Percentiles rank a stretch among this genome's conserved stretches.
Conservation (phyloP, 2,329 filamentous ascomycete species). For the Tolypocladium paradoxum region DNA sequence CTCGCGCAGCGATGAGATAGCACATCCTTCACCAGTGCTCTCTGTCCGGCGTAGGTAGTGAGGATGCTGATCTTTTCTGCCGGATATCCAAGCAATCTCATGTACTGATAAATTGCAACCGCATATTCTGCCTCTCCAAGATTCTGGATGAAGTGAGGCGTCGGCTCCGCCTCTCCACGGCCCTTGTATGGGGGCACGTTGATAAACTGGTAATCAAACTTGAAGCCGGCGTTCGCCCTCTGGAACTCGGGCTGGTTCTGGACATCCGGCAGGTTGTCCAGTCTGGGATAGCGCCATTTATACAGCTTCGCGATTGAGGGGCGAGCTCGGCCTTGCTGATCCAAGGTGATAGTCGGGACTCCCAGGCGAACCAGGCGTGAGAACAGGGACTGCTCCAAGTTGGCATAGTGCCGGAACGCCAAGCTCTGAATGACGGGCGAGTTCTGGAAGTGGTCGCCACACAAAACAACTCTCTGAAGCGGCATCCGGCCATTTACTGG, state of each 20-base stretch:
- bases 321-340: conserved; percentile 86
- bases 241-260: conserved; percentile 60
- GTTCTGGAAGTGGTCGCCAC: conserved; percentile 94
- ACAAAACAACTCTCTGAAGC: conserved; percentile 80
- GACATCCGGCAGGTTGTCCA: conserved; percentile 71
- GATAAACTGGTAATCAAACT: conserved; percentile 93
- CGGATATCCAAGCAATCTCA: conserved; percentile 90
- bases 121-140: conserved; percentile 94
- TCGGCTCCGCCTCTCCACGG: conserved; percentile 76
- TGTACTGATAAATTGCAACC: conserved; percentile 92
- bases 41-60: conserved; percentile 87
- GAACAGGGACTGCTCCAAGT: conserved; percentile 92
- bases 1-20: conserved; percentile 71
- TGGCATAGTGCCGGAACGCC: conserved; percentile 89
- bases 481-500: conserved; percentile 60
- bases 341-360: conserved; percentile 81
- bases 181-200: conserved; percentile 91
- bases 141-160: conserved; percentile 92
- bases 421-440: conserved; percentile 91
- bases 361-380: conserved; percentile 81
- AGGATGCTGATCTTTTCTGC: conserved; percentile 76
- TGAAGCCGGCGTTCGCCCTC: conserved; percentile 80
- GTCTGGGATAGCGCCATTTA: conserved; percentile 78
- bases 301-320: conserved; percentile 83
- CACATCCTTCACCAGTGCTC: conserved; percentile 80